Evolutionary conservation across 1,284 basidiomycete genomes (phyloP), one percentile per base, ranked within the genome.

Genomic region (Pseudozyma sp.): DNA sequence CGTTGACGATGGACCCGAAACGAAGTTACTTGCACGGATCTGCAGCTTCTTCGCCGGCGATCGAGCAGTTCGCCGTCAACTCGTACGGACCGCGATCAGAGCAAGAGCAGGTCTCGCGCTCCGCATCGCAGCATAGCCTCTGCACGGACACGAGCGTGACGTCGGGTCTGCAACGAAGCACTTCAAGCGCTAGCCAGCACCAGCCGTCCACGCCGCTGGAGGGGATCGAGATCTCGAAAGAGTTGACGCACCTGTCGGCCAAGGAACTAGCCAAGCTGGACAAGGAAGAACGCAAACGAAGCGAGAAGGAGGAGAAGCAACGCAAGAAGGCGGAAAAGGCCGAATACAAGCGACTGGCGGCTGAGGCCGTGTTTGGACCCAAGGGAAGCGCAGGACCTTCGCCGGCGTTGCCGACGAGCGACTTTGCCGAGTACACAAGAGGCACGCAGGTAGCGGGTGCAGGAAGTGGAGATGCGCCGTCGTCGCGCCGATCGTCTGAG

Each of bases 291-390:
- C 64, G 61, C 56, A 70, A 75, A 44, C 63, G 68, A 4, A 31
- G 50, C 16, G 60, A 70, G 48, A 70, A 68, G 57, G 68, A 70
- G 40, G 68, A 75, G 48, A 75, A 75, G 64, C 48, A 54, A 50
- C 59, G 63, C 24, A 63, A 70, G 48, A 75, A 75, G 63, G 72
- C 72, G 31, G 64, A 70, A 49, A 70, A 60, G 43, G 64, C 68
- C 56, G 72, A 67, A 37, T 70, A 70, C 57, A 70, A 70, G 56
- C 67, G 72, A 3, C 45, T 75, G 45, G 72, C 64, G 24, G 72
- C 72, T 1, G 67, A 70, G 19, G 72, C 72, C 11, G 72, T 75
- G 54, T 75, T 75, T 35, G 72, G 72, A n/a, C 60, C 67, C 58
- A 74, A 74, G 24, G 71, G 71, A 5, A 69, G 66, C 40, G 48